Percentiles rank a stretch among this genome's conserved stretches.
phyloP scores from a whole-genome alignment of 2,329 filamentous ascomycete genomes.

The Orbilia blumenaviensis region DNA sequence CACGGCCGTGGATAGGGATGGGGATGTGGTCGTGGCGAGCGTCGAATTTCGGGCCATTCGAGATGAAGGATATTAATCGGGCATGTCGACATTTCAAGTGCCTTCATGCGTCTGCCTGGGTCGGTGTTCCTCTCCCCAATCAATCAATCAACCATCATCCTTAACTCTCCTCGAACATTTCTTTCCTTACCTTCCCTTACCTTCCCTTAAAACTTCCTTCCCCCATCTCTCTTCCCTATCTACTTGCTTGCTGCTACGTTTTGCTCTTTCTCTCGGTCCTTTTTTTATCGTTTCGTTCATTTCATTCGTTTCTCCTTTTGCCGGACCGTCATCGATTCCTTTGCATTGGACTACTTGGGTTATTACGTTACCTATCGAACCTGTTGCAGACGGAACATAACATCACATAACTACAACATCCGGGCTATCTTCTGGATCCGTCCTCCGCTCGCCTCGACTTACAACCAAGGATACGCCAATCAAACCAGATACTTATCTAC shows the following conservation, averaged over 20 bases:
- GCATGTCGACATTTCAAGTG: background rate
- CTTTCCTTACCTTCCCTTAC: background rate
- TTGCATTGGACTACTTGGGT: background rate
- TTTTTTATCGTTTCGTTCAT: background rate
- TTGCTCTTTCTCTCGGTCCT: background rate
- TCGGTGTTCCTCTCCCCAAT: background rate
- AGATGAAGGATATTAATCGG: slow-evolving; percentile 11
- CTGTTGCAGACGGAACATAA: background rate
- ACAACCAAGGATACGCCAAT: background rate
- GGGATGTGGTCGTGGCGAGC: background rate
- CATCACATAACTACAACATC: background rate
- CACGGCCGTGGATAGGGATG: background rate
- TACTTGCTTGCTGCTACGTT: no score
- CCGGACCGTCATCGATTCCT: background rate
- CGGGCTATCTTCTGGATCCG: no score
- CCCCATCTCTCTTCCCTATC: no score
- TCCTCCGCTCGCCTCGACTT: background rate
- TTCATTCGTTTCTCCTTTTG: background rate
- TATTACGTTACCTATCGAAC: no score
- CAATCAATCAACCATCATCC: no score
- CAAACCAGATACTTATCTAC: no score
- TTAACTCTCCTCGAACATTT: no score
- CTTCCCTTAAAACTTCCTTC: background rate
- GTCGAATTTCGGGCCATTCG: background rate
- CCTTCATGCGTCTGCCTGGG: background rate